Conservation (phyloP, 2,329 filamentous ascomycete genomes). For the Penicillium freii region DNA sequence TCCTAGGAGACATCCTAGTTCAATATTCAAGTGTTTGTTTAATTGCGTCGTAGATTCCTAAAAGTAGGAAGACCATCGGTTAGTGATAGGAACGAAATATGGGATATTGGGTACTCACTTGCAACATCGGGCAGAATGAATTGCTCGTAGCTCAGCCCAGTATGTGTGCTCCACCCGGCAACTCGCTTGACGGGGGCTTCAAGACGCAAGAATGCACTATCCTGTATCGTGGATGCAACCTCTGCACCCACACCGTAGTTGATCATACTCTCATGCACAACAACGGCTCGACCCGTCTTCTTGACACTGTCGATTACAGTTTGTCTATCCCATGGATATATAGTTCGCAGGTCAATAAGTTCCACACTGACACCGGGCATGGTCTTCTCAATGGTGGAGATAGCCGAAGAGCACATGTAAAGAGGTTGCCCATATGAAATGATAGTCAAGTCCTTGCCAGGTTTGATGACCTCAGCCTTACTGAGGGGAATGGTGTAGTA, state of each 20-base stretch:
- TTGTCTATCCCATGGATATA: slow-evolving; percentile 88
- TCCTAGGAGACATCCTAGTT: slow-evolving; percentile 2
- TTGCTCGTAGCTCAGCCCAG: slow-evolving; percentile 73
- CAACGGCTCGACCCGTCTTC: slow-evolving; percentile 81
- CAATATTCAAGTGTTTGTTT: slow-evolving; percentile 64
- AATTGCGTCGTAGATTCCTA: slow-evolving; percentile 4
- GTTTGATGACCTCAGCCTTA: slow-evolving; percentile 79
- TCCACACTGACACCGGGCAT: slow-evolving; percentile 70
- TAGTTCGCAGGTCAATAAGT: slow-evolving; percentile 80
- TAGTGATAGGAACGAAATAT: background rate
- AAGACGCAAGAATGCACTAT: slow-evolving; percentile 76
- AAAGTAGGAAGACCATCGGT: background rate
- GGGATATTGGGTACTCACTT: slow-evolving; percentile 59
- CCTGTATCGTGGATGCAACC: slow-evolving; percentile 83
- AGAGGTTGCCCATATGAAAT: slow-evolving; percentile 87
- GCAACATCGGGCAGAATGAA: slow-evolving; percentile 83
- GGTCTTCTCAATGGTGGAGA: slow-evolving; percentile 72
- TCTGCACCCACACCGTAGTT: slow-evolving; percentile 88
- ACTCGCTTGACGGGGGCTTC: slow-evolving; percentile 84
- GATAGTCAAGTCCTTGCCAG: slow-evolving; percentile 76
- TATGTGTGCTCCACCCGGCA: slow-evolving; percentile 86
- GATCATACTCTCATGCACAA: slow-evolving; percentile 90
- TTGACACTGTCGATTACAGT: slow-evolving; percentile 77
- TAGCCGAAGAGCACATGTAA: slow-evolving; percentile 76
- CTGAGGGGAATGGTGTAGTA: slow-evolving; percentile 80